Evolutionary conservation across 371 early-diverging fungal genomes (phyloP).

Genomic region (Mucor circinelloides): DNA sequence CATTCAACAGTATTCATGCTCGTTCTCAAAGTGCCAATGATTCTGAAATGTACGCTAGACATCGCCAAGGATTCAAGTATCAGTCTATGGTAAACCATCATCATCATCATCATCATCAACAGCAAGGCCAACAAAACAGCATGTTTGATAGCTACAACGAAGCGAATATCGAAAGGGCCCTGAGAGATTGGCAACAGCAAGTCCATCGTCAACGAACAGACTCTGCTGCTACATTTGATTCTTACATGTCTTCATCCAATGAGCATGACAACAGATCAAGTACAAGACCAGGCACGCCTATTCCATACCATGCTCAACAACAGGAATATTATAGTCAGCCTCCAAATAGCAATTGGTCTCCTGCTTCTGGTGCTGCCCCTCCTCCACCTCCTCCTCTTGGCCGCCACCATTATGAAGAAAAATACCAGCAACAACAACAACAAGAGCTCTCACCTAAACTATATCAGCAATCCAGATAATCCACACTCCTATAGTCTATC

Average conservation of each 20-base stretch:
- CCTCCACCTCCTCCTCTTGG: background rate
- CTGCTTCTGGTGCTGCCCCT: background rate
- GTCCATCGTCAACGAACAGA: slow-evolving; percentile 20
- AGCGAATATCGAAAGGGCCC: slow-evolving; percentile 11
- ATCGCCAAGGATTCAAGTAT: slow-evolving; percentile 8
- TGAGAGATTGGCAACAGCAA: slow-evolving; percentile 25
- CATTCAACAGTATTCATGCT: slow-evolving; percentile 17
- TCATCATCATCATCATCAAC: background rate
- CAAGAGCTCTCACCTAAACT: background rate
- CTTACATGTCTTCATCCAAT: slow-evolving; percentile 1
- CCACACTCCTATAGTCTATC: background rate
- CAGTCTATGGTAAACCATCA: background rate
- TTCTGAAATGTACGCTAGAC: slow-evolving; percentile 14
- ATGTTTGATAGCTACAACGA: slow-evolving; percentile 17
- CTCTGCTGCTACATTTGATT: slow-evolving; percentile 20
- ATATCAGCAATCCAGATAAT: background rate
- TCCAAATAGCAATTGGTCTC: background rate
- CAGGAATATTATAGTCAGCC: background rate
- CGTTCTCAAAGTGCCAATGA: slow-evolving; percentile 31
- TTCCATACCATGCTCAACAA: slow-evolving; percentile 5
- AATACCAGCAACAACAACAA: slow-evolving; percentile 1
- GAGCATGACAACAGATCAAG: background rate
- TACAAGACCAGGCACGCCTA: slow-evolving; percentile 11
- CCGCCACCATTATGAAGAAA: slow-evolving; percentile 1
- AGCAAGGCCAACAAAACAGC: background rate